These are phyloP conservation scores for Oryza meyeriana DNA, from an alignment of 176 grass and related monocot species.

Conservation along the genomic window DNA sequence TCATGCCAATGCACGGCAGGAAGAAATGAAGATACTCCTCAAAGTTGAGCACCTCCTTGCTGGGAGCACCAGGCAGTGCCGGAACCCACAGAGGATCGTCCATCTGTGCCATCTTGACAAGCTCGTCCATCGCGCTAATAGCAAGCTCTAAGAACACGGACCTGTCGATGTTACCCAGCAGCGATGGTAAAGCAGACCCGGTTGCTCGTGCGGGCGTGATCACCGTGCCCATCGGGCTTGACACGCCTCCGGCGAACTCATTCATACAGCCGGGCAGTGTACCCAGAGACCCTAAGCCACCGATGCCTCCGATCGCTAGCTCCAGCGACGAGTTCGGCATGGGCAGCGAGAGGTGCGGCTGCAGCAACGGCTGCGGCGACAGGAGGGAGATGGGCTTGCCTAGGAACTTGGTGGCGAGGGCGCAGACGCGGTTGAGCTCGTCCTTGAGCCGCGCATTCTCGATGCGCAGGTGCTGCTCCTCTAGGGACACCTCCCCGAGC, in stretches of 20 bases:
- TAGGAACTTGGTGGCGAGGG: constrained; percentile 79
- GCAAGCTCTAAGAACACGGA: constrained; percentile 76
- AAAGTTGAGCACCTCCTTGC: constrained; percentile 60
- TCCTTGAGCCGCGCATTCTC: constrained; percentile 96
- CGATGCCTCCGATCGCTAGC: constrained; percentile 54
- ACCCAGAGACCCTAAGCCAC: constrained; percentile 35
- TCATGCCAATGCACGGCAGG: constrained; percentile 54
- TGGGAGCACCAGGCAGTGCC: constrained; percentile 28
- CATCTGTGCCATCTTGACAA: constrained; percentile 92
- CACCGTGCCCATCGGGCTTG: constrained; percentile 66
- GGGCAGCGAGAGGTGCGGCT: constrained; percentile 45
- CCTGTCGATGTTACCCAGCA: constrained; percentile 49
- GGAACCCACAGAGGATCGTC: constrained; percentile 74
- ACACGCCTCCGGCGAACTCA: constrained; percentile 51
- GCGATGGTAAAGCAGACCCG: constrained; percentile 5
- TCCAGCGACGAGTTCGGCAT: constrained; percentile 69
- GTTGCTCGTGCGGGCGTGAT: constrained; percentile 49
- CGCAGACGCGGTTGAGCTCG: constrained; percentile 72
- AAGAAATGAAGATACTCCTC: constrained; percentile 65
- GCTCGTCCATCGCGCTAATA: constrained; percentile 73
- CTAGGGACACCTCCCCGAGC: constrained; percentile 80
- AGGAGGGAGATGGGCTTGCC: constrained; percentile 60
- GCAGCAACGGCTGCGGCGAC: constrained; percentile 2
- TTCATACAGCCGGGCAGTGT: constrained; percentile 28
- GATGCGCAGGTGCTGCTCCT: constrained; percentile 87